phyloP scores from a whole-genome alignment of 2,329 filamentous ascomycete genomes.

The Penicillium sp. region DNA sequence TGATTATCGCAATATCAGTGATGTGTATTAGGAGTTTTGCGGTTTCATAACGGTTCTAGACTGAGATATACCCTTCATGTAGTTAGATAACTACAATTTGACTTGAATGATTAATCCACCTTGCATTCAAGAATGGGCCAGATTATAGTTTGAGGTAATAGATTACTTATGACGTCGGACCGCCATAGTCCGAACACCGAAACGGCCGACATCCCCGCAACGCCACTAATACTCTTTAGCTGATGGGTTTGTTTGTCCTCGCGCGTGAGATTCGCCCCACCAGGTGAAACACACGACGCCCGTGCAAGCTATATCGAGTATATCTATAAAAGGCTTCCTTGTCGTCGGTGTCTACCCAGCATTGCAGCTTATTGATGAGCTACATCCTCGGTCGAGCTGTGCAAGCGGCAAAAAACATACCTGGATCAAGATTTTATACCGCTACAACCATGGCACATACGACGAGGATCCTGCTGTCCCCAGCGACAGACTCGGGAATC shows the following conservation, averaged over 20 bases:
- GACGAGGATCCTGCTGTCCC: constrained; percentile 43
- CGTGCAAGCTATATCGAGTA: too few species aligned
- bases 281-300: neutral
- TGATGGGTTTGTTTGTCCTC: constrained; percentile 13
- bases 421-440: too few species aligned
- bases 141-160: neutral
- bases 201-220: constrained; percentile 11
- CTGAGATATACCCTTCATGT: too few species aligned
- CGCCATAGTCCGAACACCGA: constrained; percentile 6
- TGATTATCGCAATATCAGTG: too few species aligned
- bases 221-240: constrained; percentile 1
- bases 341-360: too few species aligned
- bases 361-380: too few species aligned
- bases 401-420: too few species aligned
- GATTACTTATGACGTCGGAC: constrained; percentile 15
- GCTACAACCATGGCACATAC: constrained; percentile 44
- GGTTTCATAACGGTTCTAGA: neutral
- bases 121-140: too few species aligned
- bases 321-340: too few species aligned
- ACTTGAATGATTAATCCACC: too few species aligned
- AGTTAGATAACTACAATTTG: too few species aligned
- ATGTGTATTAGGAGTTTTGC: too few species aligned
- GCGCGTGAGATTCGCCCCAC: neutral
- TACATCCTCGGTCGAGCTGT: neutral
- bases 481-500: constrained; percentile 39